phyloP scores from a whole-genome alignment of 176 grass and related monocot genomes.

The Ensete glaucum region DNA sequence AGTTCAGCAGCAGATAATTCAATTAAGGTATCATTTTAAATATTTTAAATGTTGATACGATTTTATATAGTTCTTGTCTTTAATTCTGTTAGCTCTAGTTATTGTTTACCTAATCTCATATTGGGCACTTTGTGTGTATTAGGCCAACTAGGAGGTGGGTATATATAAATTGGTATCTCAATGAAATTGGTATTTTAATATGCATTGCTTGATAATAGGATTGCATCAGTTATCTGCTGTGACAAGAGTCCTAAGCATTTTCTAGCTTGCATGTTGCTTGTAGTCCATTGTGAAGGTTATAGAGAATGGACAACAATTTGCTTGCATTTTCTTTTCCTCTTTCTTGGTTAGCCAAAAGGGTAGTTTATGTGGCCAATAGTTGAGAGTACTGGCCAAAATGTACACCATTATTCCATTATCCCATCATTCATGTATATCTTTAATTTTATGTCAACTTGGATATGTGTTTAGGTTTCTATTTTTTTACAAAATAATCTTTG shows the following conservation, averaged over 20 bases:
- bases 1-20: constrained; percentile 98
- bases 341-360: not conserved
- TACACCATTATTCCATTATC: not conserved
- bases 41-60: not conserved
- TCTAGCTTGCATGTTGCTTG: not conserved
- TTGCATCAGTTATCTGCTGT: too few relatives aligned
- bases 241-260: not conserved
- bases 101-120: not conserved
- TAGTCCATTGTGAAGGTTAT: not conserved
- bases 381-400: not conserved
- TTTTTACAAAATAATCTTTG: not conserved
- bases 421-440: not conserved
- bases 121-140: not conserved
- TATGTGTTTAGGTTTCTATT: not conserved
- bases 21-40: constrained; percentile 58
- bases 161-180: too few relatives aligned
- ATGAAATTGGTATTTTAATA: too few relatives aligned
- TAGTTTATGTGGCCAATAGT: not conserved
- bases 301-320: not conserved
- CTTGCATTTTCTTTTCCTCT: not conserved
- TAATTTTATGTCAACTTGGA: too few relatives aligned
- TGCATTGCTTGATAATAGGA: too few relatives aligned
- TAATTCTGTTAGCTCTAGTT: not conserved
- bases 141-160: too few relatives aligned
- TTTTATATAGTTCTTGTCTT: constrained; percentile 5